Evolutionary conservation across 2,329 filamentous ascomycete species (phyloP).

Genomic region (Hirsutella thompsonii): DNA sequence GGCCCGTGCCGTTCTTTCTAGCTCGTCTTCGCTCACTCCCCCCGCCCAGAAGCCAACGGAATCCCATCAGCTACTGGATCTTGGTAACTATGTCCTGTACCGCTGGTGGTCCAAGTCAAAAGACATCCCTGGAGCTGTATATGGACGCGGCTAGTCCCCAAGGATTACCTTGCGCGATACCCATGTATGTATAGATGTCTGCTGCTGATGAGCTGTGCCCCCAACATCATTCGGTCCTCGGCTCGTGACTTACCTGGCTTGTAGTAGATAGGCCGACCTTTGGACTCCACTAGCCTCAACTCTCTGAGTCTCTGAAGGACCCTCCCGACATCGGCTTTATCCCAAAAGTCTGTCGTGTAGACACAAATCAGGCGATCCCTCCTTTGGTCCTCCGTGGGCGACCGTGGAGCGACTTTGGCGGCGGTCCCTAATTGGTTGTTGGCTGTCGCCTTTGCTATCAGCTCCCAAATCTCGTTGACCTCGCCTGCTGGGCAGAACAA

Average conservation of each 20-base stretch:
- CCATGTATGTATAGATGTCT: constrained; percentile 59
- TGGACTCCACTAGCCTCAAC: constrained; percentile 42
- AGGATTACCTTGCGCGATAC: constrained; percentile 45
- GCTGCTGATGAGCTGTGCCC: constrained; percentile 1
- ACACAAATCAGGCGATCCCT: constrained; percentile 55
- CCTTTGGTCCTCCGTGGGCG: constrained; percentile 23
- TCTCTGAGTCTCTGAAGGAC: constrained; percentile 51
- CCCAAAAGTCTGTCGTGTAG: constrained; percentile 64
- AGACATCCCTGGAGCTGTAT: constrained; percentile 33
- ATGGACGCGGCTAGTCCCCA: constrained; percentile 50
- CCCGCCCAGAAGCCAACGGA: too few species aligned
- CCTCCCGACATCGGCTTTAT: constrained; percentile 53
- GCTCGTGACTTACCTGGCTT: constrained; percentile 53
- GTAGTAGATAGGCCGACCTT: constrained; percentile 53
- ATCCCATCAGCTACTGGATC: too few species aligned
- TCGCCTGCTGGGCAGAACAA: constrained; percentile 44
- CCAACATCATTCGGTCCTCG: too few species aligned
- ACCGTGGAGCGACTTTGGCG: constrained; percentile 56
- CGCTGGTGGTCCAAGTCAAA: constrained; percentile 7
- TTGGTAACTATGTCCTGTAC: too few species aligned
- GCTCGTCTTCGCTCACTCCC: neutral
- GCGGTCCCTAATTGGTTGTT: constrained; percentile 56
- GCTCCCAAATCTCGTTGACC: constrained; percentile 52
- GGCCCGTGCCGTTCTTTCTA: neutral
- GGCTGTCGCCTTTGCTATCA: constrained; percentile 53